A percentile compares a stretch with the other conserved stretches of the same genome.
Conservation (phyloP, 179 eudicot species). For the Silene coronaria region DNA sequence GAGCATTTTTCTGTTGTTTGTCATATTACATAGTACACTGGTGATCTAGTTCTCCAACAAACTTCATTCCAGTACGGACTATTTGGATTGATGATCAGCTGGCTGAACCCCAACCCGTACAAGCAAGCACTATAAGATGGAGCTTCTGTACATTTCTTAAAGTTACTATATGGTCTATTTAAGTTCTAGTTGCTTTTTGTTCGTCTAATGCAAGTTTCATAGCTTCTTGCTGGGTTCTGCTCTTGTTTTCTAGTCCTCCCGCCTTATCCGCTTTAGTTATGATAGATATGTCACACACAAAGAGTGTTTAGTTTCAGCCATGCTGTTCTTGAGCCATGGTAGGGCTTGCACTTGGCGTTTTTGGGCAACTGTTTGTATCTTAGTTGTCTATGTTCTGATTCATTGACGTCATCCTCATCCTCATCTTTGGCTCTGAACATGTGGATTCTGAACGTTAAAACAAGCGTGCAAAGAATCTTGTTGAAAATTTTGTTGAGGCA, state of each 20-base stretch:
- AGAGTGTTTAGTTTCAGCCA: not conserved
- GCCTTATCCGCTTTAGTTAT: not conserved
- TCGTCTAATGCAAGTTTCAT: not conserved
- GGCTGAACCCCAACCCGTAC: too few species aligned
- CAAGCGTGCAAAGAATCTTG: slow-evolving; percentile 9
- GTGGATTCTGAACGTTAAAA: slow-evolving; percentile 11
- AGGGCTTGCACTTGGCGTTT: not conserved
- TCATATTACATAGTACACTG: too few species aligned
- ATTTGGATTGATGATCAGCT: not conserved
- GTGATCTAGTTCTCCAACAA: too few species aligned
- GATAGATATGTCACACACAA: not conserved
- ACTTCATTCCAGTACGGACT: not conserved
- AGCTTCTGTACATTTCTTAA: not conserved
- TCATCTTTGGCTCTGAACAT: not conserved
- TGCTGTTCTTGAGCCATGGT: not conserved
- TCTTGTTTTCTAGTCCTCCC: not conserved
- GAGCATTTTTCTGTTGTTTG: not conserved
- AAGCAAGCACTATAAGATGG: not conserved
- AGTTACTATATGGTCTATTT: not conserved
- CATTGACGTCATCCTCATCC: not conserved
- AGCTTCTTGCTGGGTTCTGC: not conserved
- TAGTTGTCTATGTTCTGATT: not conserved
- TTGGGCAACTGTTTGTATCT: not conserved
- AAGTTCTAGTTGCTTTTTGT: not conserved
- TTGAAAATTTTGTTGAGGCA: not conserved